Base-by-base conservation (phyloP, 2,329 filamentous ascomycete genomes). In the Xylaria arbuscula region DNA sequence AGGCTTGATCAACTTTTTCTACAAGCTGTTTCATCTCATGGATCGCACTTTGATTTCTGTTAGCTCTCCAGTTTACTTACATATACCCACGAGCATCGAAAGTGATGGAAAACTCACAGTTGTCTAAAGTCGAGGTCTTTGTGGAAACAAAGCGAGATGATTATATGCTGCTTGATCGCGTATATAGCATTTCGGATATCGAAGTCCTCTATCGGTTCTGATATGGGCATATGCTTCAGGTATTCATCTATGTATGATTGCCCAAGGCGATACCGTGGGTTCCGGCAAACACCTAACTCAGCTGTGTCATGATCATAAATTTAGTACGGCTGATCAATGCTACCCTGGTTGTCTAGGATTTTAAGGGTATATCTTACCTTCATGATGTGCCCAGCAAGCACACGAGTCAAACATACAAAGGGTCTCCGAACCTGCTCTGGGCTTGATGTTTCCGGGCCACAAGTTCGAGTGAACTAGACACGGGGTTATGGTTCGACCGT, bases 121-220 rank as follows among this genome's bases (percentile, higher is more conserved):
- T 65, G 38, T 53, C 63, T 66, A 19, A 63, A 72, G 7, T 22
- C 53, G 3, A 22, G 28, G 28, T 67, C 61, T 22, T 69, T 36
- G 38, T 38, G 51, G 34, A 76, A 73, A 24, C 75, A 62, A 9
- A 71, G 64, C 6, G 75, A 74, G 34, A 76, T 62, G n/a, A 76
- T 38, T 9, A 73, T 69, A 64, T 75, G 74, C 40, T 71, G 68
- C 51, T 72, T 71, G 60, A 76, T 64, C 58, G 72, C 71, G 50
- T 78, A 78, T 19, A 78, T 72, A 19, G 69, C 70, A 56, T 76
- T 76, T 5, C 76, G 72, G 42, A 64, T 72, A 60, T 78, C 74
- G 40, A 73, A 73, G 56, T 78, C 75, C 51, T 75, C 74, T 45
- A 64, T 67, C 1, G 76, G 76, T 56, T 77, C 73, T 1, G 77